Evolutionary conservation across 176 grass and related monocot genomes (phyloP).

Genomic region (Rhynchospora breviuscula): DNA sequence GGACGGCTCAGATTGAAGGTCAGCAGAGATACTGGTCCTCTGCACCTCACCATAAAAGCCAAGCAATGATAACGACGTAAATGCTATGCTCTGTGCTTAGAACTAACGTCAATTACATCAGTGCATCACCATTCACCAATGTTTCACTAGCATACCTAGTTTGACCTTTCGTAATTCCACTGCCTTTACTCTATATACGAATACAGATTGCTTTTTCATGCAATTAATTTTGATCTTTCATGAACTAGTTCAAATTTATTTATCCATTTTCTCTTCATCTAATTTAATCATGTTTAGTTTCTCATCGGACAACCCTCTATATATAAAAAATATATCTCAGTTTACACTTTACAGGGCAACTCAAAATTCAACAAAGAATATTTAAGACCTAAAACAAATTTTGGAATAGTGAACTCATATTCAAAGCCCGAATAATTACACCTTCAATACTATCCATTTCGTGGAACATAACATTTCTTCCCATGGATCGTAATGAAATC

Average conservation of each 20-base stretch:
- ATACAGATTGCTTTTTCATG: not conserved
- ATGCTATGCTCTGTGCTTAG: not conserved
- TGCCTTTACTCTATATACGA: not conserved
- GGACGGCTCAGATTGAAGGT: no score
- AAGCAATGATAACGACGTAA: not conserved
- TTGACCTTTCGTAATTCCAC: not conserved
- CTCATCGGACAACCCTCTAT: not conserved
- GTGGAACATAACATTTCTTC: conserved; percentile 6
- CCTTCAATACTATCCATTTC: conserved; percentile 25
- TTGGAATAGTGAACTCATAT: not conserved
- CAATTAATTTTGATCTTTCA: not conserved
- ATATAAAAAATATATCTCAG: not conserved
- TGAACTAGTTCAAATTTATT: not conserved
- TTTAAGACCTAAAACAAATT: not conserved
- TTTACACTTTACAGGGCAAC: not conserved
- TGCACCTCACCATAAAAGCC: not conserved
- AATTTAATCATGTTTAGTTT: not conserved
- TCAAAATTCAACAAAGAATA: not conserved
- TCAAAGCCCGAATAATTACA: conserved; percentile 27
- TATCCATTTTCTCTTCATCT: not conserved
- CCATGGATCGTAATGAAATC: conserved; percentile 24
- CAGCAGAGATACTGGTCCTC: no score
- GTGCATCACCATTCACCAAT: no score
- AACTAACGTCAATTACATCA: not conserved
- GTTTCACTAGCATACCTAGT: not conserved